Percentiles rank a stretch among this genome's conserved stretches.
phyloP scores from a whole-genome alignment of 139 green algal species.

The Coelastrella sp. region DNA sequence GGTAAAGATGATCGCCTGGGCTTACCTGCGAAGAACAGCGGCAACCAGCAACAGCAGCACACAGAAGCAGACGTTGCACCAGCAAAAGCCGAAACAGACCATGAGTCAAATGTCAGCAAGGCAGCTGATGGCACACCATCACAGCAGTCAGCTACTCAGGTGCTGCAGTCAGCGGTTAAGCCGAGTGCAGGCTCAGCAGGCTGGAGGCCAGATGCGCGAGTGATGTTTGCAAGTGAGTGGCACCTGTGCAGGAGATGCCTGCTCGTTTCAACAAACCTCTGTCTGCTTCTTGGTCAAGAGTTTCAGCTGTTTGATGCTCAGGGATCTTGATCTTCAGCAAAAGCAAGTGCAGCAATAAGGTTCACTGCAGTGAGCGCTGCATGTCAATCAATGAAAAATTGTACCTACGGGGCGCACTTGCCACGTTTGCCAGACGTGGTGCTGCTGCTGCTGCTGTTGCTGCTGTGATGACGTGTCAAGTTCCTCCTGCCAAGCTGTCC shows the following conservation, averaged over 20 bases:
- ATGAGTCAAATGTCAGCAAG: not conserved
- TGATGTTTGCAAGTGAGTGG: conserved; percentile 30
- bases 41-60: not conserved
- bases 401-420: too few species aligned
- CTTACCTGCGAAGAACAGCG: not conserved
- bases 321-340: not conserved
- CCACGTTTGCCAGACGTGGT: not conserved
- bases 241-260: not conserved
- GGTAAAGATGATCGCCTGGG: not conserved
- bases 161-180: not conserved
- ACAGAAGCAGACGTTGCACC: not conserved
- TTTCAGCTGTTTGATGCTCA: not conserved
- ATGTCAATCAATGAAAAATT: not conserved
- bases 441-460: conserved; percentile 5
- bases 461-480: conserved; percentile 3
- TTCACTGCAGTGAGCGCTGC: not conserved
- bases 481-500: conserved; percentile 12
- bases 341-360: not conserved
- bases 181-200: not conserved
- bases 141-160: not conserved
- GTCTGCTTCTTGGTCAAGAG: not conserved
- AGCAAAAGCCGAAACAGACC: not conserved
- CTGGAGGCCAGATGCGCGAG: not conserved
- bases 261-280: not conserved
- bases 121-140: not conserved